Base-by-base conservation (phyloP, 257 asterid genomes). In the Phtheirospermum japonicum region DNA sequence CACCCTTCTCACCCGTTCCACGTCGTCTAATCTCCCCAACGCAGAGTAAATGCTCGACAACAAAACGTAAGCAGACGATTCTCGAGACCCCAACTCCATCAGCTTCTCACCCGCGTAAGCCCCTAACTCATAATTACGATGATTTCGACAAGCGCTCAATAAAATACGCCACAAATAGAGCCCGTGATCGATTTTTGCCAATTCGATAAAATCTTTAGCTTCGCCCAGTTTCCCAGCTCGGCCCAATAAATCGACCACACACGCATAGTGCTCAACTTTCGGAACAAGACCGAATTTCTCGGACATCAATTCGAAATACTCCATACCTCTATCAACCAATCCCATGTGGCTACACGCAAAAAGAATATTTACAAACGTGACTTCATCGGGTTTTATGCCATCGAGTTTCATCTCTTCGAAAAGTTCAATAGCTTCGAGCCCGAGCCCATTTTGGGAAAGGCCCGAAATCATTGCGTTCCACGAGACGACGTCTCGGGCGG, bases 381-480 rank as follows among this genome's bases (percentile, higher is more conserved):
- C 90, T 58, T 75, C 51, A 67, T 90, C 90, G 0, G 97, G 97
- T 32, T 59, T 72, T 20, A 59, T 71, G 11, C 87, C 88, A 48
- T 76, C 87, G 54, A 40, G 33, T 57, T 62, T 78, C 97, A 90
- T 90, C 65, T 87, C 90, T 63, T 83, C 87, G 37, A 90, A 87
- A 63, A 87, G 90, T 52, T 81, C 71, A 55, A 90, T 83, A 11
- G 97, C 97, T 77, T 87, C 81, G 7, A 33, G 11, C 6, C 95
- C 97, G 9, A 48, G 54, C 2, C 96, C 95, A n/a, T 90, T 87
- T 64, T 90, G 97, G 64, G 97, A 80, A 70, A 83, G 84, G 30
- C 92, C 95, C 0, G 97, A 90, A 64, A 90, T 83, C 97, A 90
- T 90, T 9, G 97, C 79, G 57, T 90, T 90, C 97, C 97, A 90